Conservation (phyloP, 495 filamentous ascomycete species). For the Penicillium steckii region DNA sequence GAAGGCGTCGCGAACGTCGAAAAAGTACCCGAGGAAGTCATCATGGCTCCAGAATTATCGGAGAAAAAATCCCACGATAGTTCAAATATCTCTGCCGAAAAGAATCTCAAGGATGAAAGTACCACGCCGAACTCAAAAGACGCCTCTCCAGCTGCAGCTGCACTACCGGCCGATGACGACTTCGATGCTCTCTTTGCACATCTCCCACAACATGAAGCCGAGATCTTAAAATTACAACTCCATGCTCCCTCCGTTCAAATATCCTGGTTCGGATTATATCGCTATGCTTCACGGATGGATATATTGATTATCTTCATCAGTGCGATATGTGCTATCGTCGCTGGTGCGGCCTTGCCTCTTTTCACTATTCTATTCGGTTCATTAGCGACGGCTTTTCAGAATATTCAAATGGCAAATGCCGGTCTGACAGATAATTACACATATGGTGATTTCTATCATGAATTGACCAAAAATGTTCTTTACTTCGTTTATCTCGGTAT, state of each 20-base stretch:
- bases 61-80: background rate
- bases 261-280: conserved; percentile 66
- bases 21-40: conserved; percentile 14
- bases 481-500: conserved; percentile 93
- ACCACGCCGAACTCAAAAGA: background rate
- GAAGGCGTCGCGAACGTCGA: conserved; percentile 19
- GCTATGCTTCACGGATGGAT: conserved; percentile 78
- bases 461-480: conserved; percentile 65
- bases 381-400: conserved; percentile 69
- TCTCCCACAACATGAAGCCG: conserved; percentile 53
- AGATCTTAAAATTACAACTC: conserved; percentile 69
- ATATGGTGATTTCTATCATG: conserved; percentile 54
- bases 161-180: conserved; percentile 10
- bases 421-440: conserved; percentile 21
- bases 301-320: conserved; percentile 67
- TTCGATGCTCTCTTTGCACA: conserved; percentile 38
- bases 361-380: conserved; percentile 85
- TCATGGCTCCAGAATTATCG: background rate
- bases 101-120: conserved; percentile 15
- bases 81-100: background rate
- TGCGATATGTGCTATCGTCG: conserved; percentile 67
- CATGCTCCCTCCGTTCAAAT: conserved; percentile 64
- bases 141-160: too few species aligned
- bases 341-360: conserved; percentile 77
- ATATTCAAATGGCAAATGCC: conserved; percentile 50